Base-by-base conservation (phyloP, 192 early-diverging fungal species). In the Coemansia sp. region DNA sequence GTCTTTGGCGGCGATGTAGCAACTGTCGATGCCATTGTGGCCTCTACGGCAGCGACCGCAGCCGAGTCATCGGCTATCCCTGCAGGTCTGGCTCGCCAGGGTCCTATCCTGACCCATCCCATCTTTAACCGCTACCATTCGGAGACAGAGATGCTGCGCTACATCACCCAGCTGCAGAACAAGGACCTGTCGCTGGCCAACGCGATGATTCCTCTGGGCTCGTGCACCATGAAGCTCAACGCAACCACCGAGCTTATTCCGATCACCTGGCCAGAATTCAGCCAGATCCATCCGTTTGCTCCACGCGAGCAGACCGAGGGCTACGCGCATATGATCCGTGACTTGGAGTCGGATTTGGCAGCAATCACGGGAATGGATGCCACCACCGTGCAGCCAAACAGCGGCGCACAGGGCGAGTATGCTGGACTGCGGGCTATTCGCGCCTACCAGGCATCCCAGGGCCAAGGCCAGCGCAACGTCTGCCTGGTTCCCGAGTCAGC, bases 161-260 rank as follows among this genome's bases (percentile, higher is more conserved):
- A 99, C 82, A 90, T 99, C 54, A 82, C 86, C 53, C 85, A 92
- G 59, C 83, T 99, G 28, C 92, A 96, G 81, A 90, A 85, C 84
- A 97, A 96, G 85, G 97, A 99, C 81, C 81, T 99, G 76, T 96
- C 93, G n/a, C 80, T 99, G 48, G 90, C 88, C 49, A 89, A 99
- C 75, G 94, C 97, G 40, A 99, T 99, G 97, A 99, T 99, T 57
- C 92, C 97, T 44, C 83, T 99, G 20, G 97, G 97, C 30, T 92
- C 90, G 39, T 99, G 97, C 83, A 99, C 97, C 55, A 99, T 99
- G 97, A 97, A 99, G 86, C 83, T 99, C 14, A 99, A 99, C 61
- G 95, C 95, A 43, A 97, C 97, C 38, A 92, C 92, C 18, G 93
- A 99, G 81, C 96, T 99, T 91, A 99, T 99, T 65, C 97, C 97